Conservation (phyloP, 768 basidiomycete genomes). For the Pleurotus pulmonarius region DNA sequence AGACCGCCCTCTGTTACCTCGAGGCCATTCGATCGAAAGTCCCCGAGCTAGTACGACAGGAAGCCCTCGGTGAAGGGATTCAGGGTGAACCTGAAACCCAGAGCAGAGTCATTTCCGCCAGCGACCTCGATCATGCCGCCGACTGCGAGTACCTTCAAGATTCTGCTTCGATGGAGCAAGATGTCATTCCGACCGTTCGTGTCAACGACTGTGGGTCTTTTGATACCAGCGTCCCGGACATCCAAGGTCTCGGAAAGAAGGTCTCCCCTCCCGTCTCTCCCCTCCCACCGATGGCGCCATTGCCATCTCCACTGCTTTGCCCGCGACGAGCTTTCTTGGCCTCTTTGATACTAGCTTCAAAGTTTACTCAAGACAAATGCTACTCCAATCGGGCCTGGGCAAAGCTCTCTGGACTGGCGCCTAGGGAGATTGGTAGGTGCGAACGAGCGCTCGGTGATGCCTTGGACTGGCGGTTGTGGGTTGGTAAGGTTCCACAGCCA, state of each 20-base stretch:
- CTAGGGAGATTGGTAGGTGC: conserved; percentile 82
- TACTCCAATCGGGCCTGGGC: conserved; percentile 96
- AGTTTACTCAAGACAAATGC: conserved; percentile 90
- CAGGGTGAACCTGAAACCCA: conserved; percentile 36
- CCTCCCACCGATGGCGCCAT: conserved; percentile 26
- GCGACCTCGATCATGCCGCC: neutral
- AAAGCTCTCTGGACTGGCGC: conserved; percentile 84
- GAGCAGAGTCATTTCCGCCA: conserved; percentile 31
- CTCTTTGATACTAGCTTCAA: conserved; percentile 83
- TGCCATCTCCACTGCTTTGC: conserved; percentile 83
- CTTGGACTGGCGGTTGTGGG: conserved; percentile 91
- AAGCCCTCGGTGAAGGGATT: conserved; percentile 40
- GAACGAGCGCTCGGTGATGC: conserved; percentile 86
- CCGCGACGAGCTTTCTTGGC: conserved; percentile 88
- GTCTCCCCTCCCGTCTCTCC: conserved; percentile 10
- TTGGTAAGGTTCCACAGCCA: conserved; percentile 57
- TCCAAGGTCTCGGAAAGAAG: conserved; percentile 11
- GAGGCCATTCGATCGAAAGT: conserved; percentile 76
- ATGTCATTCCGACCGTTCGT: conserved; percentile 40
- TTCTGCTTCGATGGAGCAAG: conserved; percentile 5
- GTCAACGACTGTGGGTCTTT: conserved; percentile 26
- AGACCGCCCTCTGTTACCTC: conserved; percentile 85
- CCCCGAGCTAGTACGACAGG: conserved; percentile 54
- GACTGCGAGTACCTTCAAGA: neutral
- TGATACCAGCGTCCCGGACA: conserved; percentile 14